phyloP scores from a whole-genome alignment of 176 grass and related monocot genomes.

The Ananas comosus region DNA sequence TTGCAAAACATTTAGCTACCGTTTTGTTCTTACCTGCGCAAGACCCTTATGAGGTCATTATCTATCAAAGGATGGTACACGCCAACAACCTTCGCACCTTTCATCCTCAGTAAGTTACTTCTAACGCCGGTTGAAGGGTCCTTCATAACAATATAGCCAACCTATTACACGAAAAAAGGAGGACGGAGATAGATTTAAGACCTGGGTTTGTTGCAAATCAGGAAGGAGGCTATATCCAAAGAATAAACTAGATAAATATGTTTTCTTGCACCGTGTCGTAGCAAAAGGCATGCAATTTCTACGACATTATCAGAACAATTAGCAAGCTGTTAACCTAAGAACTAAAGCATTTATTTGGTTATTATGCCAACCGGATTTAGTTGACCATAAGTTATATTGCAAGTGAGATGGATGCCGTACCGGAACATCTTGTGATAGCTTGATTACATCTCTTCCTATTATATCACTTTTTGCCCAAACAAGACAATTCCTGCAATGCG shows the following conservation, averaged over 20 bases:
- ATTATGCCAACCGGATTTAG: no score
- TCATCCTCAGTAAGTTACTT: constrained; percentile 56
- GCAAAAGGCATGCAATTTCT: no score
- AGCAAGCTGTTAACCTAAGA: no score
- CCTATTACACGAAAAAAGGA: constrained; percentile 32
- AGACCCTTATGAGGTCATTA: constrained; percentile 40
- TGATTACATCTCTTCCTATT: constrained; percentile 48
- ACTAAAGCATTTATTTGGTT: no score
- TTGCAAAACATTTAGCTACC: no score
- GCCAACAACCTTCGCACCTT: constrained; percentile 71
- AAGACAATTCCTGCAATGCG: constrained; percentile 57
- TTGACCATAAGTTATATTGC: background rate
- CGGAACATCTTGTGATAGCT: constrained; percentile 47
- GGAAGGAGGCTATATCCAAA: no score
- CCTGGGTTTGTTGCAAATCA: no score
- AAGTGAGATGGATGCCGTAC: constrained; percentile 24
- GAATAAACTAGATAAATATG: no score
- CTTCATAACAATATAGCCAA: constrained; percentile 93
- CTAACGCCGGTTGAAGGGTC: constrained; percentile 46
- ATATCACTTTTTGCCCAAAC: constrained; percentile 77
- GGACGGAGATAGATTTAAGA: no score
- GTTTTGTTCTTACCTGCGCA: constrained; percentile 35
- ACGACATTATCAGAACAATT: no score
- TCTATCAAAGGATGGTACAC: constrained; percentile 66
- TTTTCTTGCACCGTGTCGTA: no score